Evolutionary conservation across 257 asterid species (phyloP), one percentile per base, ranked within the genome.

Genomic region (Plectranthus barbatus): DNA sequence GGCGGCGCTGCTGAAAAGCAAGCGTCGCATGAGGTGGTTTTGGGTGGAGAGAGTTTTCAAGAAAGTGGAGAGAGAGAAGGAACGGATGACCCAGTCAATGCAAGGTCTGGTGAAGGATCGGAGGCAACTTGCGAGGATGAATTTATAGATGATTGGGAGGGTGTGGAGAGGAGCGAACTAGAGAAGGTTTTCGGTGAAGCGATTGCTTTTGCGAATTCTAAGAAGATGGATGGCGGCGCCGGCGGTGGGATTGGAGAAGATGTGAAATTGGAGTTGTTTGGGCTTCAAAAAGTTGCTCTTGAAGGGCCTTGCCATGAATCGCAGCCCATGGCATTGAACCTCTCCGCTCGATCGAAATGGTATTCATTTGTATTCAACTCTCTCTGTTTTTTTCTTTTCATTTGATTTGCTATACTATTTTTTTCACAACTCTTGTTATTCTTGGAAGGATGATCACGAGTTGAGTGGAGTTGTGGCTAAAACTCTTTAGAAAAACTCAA

Each of bases 261-360:
- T 54, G 8, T 76, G 72, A 77, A 72, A 45, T 6, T 75, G 74
- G 58, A 74, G 66, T 52, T 86, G 10, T 77, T 79, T 63, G 95
- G 78, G 17, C 91, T 89, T 58, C 91, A 84, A 44, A 84, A 77
- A 46, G 41, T 77, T 49, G 95, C 80, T 24, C 83, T 77, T 51
- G 73, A 84, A 64, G 95, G 93, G 17, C 76, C 87, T 59, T 89
- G 89, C 23, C 67, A 60, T 64, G 76, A 24, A 45, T 73, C 82
- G 5, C 93, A 72, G 60, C 95, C 94, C 8, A 77, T 69, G 75
- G 74, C 89, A 9, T 78, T 84, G 44, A 81, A 81, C 23, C 14
- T 79, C 36, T 84, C 90, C 3, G 89, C 94, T 55, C 81, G 86
- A 1, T 72, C 95, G 4, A 82, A 82, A 46, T 84, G 96, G 96